These are phyloP conservation scores for Cystobasidium ongulense DNA, from an alignment of 768 basidiomycete genomes.

Conservation along the genomic window DNA sequence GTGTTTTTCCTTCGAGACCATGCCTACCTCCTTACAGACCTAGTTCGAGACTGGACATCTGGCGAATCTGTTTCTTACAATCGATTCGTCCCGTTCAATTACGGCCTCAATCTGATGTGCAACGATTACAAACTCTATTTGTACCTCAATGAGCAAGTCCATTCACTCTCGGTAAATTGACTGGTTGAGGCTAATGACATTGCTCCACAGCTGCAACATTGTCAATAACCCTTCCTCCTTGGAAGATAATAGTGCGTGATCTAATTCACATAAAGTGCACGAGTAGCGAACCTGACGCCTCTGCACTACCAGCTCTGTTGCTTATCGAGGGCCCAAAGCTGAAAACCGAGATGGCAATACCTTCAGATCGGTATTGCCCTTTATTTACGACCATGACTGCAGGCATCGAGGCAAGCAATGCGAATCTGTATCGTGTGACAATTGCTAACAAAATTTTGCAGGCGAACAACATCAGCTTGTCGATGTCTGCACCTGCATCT, in stretches of 20 bases:
- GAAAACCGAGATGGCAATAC: slow-evolving; percentile 53
- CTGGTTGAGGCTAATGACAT: neutral
- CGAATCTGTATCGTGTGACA: neutral
- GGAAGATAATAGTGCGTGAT: slow-evolving; percentile 70
- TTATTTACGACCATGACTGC: slow-evolving; percentile 63
- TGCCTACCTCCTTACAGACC: slow-evolving; percentile 83
- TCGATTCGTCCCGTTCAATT: slow-evolving; percentile 74
- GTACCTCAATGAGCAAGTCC: slow-evolving; percentile 66
- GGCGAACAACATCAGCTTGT: slow-evolving; percentile 50
- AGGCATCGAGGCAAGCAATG: slow-evolving; percentile 48
- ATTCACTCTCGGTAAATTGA: neutral
- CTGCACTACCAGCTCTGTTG: slow-evolving; percentile 57
- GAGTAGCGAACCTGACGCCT: neutral
- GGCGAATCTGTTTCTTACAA: slow-evolving; percentile 72
- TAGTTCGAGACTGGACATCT: slow-evolving; percentile 77
- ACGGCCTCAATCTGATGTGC: slow-evolving; percentile 62
- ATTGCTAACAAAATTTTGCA: neutral
- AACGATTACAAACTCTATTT: slow-evolving; percentile 68
- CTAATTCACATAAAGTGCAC: slow-evolving; percentile 1
- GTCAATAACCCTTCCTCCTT: slow-evolving; percentile 73
- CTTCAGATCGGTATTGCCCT: slow-evolving; percentile 65
- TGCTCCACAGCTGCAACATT: slow-evolving; percentile 66
- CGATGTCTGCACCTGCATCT: slow-evolving; percentile 74
- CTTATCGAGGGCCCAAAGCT: slow-evolving; percentile 58
- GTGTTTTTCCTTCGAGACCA: slow-evolving; percentile 83